Conservation (phyloP, 371 early-diverging fungal genomes). For the Actinomortierella wolfii region DNA sequence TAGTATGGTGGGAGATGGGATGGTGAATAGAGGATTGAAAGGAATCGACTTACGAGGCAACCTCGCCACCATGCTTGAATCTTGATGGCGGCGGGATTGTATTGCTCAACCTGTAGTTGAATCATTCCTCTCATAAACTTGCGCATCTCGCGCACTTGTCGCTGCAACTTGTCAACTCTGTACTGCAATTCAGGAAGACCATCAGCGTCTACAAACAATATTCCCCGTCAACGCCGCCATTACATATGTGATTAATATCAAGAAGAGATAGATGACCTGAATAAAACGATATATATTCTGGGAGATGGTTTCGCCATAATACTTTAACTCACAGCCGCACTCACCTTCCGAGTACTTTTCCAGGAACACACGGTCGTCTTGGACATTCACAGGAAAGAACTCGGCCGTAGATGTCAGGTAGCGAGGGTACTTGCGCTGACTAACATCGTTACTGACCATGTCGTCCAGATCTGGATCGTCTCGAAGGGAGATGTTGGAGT, state of each 20-base stretch:
- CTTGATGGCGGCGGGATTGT: slow-evolving; percentile 41
- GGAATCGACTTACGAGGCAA: slow-evolving; percentile 24
- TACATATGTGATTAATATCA: no score
- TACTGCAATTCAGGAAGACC: slow-evolving; percentile 33
- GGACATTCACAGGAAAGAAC: slow-evolving; percentile 39
- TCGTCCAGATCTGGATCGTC: no score
- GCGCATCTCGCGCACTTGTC: slow-evolving; percentile 46
- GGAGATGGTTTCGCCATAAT: no score
- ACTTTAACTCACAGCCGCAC: neutral
- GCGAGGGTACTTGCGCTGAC: neutral
- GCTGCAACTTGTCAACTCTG: slow-evolving; percentile 36
- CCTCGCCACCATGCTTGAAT: slow-evolving; percentile 48
- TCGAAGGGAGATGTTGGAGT: no score
- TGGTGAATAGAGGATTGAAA: neutral
- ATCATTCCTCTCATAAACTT: slow-evolving; percentile 43
- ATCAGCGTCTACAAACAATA: slow-evolving; percentile 13
- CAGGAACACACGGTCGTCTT: slow-evolving; percentile 41
- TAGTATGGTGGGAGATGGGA: neutral
- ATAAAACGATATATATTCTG: no score
- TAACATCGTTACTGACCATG: no score
- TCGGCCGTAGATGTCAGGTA: slow-evolving; percentile 40
- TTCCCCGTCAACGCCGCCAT: neutral
- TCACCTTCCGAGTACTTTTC: slow-evolving; percentile 40
- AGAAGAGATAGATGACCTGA: no score
- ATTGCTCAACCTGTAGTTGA: slow-evolving; percentile 40